phyloP scores from a whole-genome alignment of 2,329 filamentous ascomycete species.

The Monilinia vaccinii-corymbosi region DNA sequence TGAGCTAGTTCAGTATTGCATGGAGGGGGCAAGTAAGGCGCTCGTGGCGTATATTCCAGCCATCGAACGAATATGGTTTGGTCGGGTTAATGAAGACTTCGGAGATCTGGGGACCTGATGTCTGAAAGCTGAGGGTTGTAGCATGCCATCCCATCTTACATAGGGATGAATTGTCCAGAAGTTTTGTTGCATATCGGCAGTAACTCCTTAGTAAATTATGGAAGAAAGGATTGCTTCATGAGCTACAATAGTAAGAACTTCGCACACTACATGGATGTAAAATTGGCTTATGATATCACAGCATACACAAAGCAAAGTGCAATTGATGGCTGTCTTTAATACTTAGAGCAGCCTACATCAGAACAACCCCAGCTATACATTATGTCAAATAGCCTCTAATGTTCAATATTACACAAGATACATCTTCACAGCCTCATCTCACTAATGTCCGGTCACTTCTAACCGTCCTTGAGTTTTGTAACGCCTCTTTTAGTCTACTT shows the following conservation, averaged over 20 bases:
- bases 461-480: background rate
- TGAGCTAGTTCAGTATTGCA: conserved; percentile 81
- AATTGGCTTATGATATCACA: background rate
- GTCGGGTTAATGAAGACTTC: background rate
- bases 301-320: background rate
- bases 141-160: background rate
- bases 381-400: background rate
- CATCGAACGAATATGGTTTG: background rate
- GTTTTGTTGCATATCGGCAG: conserved; percentile 7
- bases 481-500: conserved; percentile 10
- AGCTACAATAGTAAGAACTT: background rate
- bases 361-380: background rate
- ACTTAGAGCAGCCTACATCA: background rate
- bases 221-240: background rate
- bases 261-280: background rate
- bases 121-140: background rate
- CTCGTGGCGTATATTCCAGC: conserved; percentile 53
- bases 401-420: background rate
- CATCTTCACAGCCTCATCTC: background rate
- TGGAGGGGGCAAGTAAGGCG: conserved; percentile 81
- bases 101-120: background rate
- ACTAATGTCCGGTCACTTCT: conserved; percentile 6
- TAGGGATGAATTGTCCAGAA: background rate
- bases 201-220: conserved; percentile 1
- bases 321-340: background rate